These are phyloP conservation scores for Backusella luteola DNA, from an alignment of 192 early-diverging fungal genomes.

Conservation along the genomic window DNA sequence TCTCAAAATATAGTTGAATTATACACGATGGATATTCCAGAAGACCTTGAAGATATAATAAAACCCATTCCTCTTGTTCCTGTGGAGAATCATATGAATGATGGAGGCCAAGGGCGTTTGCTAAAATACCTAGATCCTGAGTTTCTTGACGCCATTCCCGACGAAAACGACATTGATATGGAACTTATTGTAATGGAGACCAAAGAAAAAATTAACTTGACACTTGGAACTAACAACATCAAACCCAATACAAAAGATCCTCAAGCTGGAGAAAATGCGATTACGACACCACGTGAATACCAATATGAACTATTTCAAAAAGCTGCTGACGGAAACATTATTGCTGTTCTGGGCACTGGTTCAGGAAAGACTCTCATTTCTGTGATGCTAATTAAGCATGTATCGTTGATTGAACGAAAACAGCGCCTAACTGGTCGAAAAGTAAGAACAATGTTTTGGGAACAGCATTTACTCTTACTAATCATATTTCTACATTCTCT, in stretches of 20 bases:
- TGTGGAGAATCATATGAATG: constrained; percentile 16
- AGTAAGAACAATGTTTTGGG: constrained; percentile 27
- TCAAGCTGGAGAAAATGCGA: not conserved
- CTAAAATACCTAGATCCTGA: not conserved
- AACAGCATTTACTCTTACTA: not conserved
- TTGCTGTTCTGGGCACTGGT: constrained; percentile 91
- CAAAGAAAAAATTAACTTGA: constrained; percentile 4
- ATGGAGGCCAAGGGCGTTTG: not conserved
- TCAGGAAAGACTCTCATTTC: constrained; percentile 93
- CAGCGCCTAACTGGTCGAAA: constrained; percentile 25
- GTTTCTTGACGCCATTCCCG: not conserved
- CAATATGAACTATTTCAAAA: constrained; percentile 72
- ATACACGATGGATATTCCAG: not conserved
- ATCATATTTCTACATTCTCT: not conserved
- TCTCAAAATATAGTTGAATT: not conserved
- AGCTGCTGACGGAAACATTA: constrained; percentile 71
- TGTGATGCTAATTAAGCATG: constrained; percentile 80
- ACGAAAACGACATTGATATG: not conserved
- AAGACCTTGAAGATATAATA: not conserved
- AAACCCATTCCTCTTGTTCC: not conserved
- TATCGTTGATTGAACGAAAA: constrained; percentile 42
- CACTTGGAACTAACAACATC: not conserved
- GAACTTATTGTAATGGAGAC: not conserved
- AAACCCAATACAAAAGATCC: not conserved
- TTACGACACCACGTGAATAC: constrained; percentile 67